Evolutionary conservation across 441 rosid genomes (phyloP), one percentile per base, ranked within the genome.

Genomic region (Mallotus japonicus): DNA sequence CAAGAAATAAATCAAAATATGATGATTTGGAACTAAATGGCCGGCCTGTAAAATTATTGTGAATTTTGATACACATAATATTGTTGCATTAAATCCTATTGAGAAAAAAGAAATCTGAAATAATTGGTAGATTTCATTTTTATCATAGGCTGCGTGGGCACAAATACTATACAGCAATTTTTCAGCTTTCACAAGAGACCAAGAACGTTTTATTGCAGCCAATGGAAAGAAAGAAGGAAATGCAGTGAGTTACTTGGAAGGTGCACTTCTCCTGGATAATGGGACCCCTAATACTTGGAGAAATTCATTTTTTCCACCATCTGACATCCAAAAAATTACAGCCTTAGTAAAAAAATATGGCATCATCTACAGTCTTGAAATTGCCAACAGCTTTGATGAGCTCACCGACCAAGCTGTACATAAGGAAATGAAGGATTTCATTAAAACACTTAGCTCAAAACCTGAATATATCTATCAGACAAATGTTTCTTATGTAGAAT

Each of bases 111-210:
- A 24, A 24, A 24, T 24, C 28, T 24, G 28, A 24, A 24, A 24
- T 24, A 24, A 0, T 24, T 24, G 28, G 28, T 24, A 2, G 28
- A 24, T 24, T 24, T 24, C 32, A 28, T 28, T 28, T 28, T 1
- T 28, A 3, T 57, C n/a, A 50, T 63, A 95, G 98, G 98, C 86
- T 16, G 87, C 84, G 73, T 92, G 96, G 99, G 71, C 79, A 19
- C 81, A 92, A 69, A 69, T 89, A 84, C 87, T 95, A 24, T 95
- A 95, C 79, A 85, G 80, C 44, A 87, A 92, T 81, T 91, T 95
- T 88, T 76, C 86, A 49, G 73, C 69, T 12, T 92, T 91, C 74
- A 87, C 85, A 5, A 77, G 70, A 73, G 99, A 90, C 71, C 93
- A 95, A 78, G 99, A 92, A 62, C 80, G 77, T 54, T 76, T 91